Evolutionary conservation across 2,329 filamentous ascomycete genomes (phyloP), one percentile per base, ranked within the genome.

Genomic region (Colletotrichum sp.): DNA sequence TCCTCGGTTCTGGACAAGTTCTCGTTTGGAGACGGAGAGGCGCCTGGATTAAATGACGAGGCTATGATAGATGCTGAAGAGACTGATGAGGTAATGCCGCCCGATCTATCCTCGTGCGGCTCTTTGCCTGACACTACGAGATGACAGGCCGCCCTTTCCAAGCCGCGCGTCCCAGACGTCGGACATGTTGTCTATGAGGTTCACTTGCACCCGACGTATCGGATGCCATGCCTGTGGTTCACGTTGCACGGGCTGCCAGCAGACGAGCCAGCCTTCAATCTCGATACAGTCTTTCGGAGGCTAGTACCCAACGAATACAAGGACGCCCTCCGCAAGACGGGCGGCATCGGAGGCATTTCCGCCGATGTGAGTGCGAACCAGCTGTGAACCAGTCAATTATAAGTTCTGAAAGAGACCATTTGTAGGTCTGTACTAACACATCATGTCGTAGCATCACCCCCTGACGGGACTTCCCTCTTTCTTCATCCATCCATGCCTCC

Each of bases 401-500:
- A 77, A 78, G 79, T 78, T 82, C 79, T 81, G 79, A 79, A 77
- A 62, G 68, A 67, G 59, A 70, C 72, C 68, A 68, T 72, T 57
- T 70, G 76, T 63, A 75, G 77, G 72, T 71, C 76, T 79, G 77
- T 74, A 79, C 79, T 81, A 78, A 81, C 77, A 69, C 36, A 69
- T 80, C 80, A 77, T 26, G 72, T 78, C 80, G 83, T 85, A 96
- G 92, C 93, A 98, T 84, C 96, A 99, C 88, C 96, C 97, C 68
- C 85, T 95, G 75, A 95, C 93, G 74, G 94, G 94, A 69, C 85
- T 93, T 75, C 95, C 96, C 55, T 91, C 92, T 66, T 98, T 96
- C 85, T 98, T 98, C 85, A 90, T 99, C 80, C 97, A 99, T 86
- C 96, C 97, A 28, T 99, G 97, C 85, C 92, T 95, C 83, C 95